Evolutionary conservation across 2,329 filamentous ascomycete species (phyloP), one percentile per base, ranked within the genome.

Genomic region (Xylaria sp.): DNA sequence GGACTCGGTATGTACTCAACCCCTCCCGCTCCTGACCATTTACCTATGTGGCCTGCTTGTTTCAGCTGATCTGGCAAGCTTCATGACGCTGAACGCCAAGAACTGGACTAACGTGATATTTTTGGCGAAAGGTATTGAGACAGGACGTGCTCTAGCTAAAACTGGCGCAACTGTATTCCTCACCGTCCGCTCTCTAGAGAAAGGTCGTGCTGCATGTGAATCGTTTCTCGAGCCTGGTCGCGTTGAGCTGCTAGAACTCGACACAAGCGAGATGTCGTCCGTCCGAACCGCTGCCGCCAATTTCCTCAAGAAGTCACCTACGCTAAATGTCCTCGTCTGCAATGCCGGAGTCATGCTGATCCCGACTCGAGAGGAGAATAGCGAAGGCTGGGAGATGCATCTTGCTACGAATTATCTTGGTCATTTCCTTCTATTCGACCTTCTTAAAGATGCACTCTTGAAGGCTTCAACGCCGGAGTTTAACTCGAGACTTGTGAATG

Each of bases 271-370:
- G 8, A 39, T 69, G 10, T 6, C 50, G 2, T 71, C 69, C 0
- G 66, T 72, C 10, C 62, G 69, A 3, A 18, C 46, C 6, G 60
- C 57, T 0, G 74, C 76, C 39, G 65, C 69, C 34, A 37, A 39
- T 12, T 73, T 75, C 20, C 62, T 70, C 7, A 18, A 63, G 52
- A 68, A 65, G 28, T 68, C 69, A 9, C 8, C 64, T 3, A 72
- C 69, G 39, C 70, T 79, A 44, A 74, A 76, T 51, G 65, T 75
- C 13, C 69, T 86, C 25, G 76, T 85, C 32, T 68, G 61, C 54
- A 73, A 73, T n/a, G 69, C 69, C 3, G 71, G 54, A 1, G 41
- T 70, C 20, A 71, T 71, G 66, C 34, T 34, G 48, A 20, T 68
- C 2, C 71, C 66, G 6, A 63, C 63, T 1, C 69, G 69, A 18